Percentiles rank a stretch among this genome's conserved stretches.
These are phyloP conservation scores for Yamadazyma blattariae DNA, from an alignment of 1,139 yeast species.

Conservation along the genomic window DNA sequence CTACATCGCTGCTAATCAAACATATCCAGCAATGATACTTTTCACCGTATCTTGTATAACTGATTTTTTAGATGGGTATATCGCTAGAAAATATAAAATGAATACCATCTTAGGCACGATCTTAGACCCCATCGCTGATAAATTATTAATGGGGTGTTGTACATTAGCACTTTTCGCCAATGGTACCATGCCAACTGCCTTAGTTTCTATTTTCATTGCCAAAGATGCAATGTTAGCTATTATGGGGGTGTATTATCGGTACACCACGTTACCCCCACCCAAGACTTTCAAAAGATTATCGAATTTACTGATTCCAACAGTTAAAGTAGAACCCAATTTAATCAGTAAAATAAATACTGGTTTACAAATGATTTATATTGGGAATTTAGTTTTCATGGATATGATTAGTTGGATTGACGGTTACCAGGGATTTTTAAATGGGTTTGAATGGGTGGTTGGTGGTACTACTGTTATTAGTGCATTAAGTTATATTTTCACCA, in stretches of 20 bases:
- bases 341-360: constrained; percentile 88
- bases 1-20: constrained; percentile 59
- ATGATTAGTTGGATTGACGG: constrained; percentile 3
- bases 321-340: constrained; percentile 85
- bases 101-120: constrained; percentile 86
- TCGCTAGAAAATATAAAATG: constrained; percentile 79
- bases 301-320: constrained; percentile 77
- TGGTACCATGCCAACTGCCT: constrained; percentile 61
- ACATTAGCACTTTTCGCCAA: constrained; percentile 73
- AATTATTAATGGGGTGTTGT: constrained; percentile 81
- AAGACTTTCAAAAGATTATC: constrained; percentile 63
- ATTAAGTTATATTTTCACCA: constrained; percentile 66
- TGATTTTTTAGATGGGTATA: constrained; percentile 86
- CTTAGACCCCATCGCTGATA: constrained; percentile 95
- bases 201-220: constrained; percentile 78
- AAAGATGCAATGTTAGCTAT: constrained; percentile 75
- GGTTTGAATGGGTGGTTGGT: constrained; percentile 48
- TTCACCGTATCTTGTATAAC: constrained; percentile 87
- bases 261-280: constrained; percentile 71
- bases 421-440: constrained; percentile 14
- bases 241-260: constrained; percentile 75
- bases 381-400: constrained; percentile 55
- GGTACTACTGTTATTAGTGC: constrained; percentile 80
- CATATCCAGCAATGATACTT: constrained; percentile 62
- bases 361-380: constrained; percentile 88